Conservation (phyloP, 306 rosid species). For the Lablab purpureus region DNA sequence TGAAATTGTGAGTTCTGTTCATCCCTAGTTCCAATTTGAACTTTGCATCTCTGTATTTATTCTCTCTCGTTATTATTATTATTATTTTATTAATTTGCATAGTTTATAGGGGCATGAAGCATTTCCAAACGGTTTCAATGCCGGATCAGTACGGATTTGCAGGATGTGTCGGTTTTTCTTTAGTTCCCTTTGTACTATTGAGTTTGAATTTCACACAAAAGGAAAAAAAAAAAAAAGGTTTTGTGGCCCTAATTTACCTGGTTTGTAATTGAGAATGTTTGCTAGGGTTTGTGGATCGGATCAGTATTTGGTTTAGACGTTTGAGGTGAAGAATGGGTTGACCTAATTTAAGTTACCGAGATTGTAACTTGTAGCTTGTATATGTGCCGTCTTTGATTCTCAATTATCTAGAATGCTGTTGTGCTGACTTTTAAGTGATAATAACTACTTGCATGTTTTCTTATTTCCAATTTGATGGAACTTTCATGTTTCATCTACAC, state of each 20-base stretch:
- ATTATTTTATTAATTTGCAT: background rate
- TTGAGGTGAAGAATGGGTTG: conserved; percentile 14
- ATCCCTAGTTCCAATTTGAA: background rate
- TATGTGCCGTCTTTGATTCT: background rate
- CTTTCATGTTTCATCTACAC: background rate
- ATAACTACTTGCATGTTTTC: background rate
- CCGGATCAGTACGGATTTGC: conserved; percentile 46
- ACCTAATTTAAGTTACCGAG: conserved; percentile 26
- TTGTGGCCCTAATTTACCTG: background rate
- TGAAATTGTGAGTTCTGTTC: conserved; percentile 57
- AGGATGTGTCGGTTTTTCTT: conserved; percentile 5
- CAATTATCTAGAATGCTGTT: background rate
- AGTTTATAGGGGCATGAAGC: background rate
- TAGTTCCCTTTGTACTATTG: background rate
- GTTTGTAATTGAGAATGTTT: conserved; percentile 1
- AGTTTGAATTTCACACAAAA: conserved; percentile 12
- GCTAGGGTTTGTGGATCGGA: conserved; percentile 46
- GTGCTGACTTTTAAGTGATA: background rate
- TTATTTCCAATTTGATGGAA: background rate
- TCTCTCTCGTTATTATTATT: background rate
- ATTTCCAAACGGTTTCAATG: conserved; percentile 31
- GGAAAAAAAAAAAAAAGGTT: background rate
- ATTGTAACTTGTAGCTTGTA: background rate
- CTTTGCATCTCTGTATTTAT: background rate
- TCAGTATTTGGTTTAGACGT: background rate